These are phyloP conservation scores for Mesostigma viride DNA, from an alignment of 139 green algal species.

Conservation along the genomic window DNA sequence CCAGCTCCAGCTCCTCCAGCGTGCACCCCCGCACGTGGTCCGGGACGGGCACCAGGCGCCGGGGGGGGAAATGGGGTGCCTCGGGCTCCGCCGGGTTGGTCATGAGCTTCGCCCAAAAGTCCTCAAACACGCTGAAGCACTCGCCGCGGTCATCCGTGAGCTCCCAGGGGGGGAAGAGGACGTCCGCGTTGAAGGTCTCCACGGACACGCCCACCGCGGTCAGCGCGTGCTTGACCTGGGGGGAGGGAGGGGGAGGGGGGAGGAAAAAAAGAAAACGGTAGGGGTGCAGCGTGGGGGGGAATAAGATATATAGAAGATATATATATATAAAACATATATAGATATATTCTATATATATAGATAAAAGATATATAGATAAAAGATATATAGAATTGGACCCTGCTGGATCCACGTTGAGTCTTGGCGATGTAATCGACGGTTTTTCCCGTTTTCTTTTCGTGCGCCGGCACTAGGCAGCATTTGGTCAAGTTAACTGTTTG, in stretches of 20 bases:
- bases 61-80: constrained; percentile 27
- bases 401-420: too few relatives aligned
- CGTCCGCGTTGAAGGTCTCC: constrained; percentile 70
- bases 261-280: neutral
- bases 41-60: constrained; percentile 41
- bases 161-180: constrained; percentile 86
- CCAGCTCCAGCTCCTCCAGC: constrained; percentile 51
- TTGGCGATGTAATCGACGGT: too few relatives aligned
- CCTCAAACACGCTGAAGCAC: constrained; percentile 64
- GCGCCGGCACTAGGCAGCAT: too few relatives aligned
- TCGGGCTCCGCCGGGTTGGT: constrained; percentile 17
- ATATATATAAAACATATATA: too few relatives aligned
- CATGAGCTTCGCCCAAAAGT: constrained; percentile 61
- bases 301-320: too few relatives aligned
- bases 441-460: too few relatives aligned
- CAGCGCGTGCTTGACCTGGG: too few relatives aligned
- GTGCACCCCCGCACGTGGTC: constrained; percentile 20
- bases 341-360: too few relatives aligned
- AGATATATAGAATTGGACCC: too few relatives aligned
- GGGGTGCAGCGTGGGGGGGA: constrained; percentile 5
- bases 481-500: too few relatives aligned
- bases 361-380: too few relatives aligned
- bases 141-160: constrained; percentile 51
- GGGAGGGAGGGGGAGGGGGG: too few relatives aligned
- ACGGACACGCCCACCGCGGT: constrained; percentile 50